phyloP scores from a whole-genome alignment of 352 stramenopile genomes.

The Globisporangium solare region DNA sequence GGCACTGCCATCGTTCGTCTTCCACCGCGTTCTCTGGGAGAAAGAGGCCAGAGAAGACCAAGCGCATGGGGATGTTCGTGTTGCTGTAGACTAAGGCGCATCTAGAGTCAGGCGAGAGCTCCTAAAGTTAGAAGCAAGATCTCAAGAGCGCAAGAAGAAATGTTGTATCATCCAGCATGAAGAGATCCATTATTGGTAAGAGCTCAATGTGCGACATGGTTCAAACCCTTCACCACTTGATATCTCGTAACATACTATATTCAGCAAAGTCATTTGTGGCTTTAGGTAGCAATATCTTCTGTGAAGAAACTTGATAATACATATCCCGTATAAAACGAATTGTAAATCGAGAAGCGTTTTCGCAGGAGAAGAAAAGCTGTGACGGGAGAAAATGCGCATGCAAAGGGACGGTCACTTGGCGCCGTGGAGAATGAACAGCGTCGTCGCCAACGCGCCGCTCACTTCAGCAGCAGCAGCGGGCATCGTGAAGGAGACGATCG shows the following conservation, averaged over 20 bases:
- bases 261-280: background rate
- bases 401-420: background rate
- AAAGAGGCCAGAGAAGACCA: conserved; percentile 7
- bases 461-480: conserved; percentile 2
- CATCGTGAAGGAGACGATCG: conserved; percentile 7
- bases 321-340: conserved; percentile 5
- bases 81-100: too few relatives aligned
- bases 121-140: background rate
- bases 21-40: background rate
- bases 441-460: background rate
- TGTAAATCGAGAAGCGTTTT: background rate
- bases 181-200: background rate
- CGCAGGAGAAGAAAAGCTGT: conserved; percentile 1
- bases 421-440: conserved; percentile 6
- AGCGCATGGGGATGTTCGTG: background rate
- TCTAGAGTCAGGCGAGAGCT: too few relatives aligned
- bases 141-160: background rate
- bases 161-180: background rate
- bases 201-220: conserved; percentile 31
- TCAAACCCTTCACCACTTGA: conserved; percentile 2
- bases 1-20: conserved; percentile 15
- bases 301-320: background rate
- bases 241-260: conserved; percentile 1
- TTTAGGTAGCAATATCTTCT: background rate
- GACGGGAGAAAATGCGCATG: conserved; percentile 7